Base-by-base conservation (phyloP, 2,329 filamentous ascomycete genomes). In the Fusarium equiseti region DNA sequence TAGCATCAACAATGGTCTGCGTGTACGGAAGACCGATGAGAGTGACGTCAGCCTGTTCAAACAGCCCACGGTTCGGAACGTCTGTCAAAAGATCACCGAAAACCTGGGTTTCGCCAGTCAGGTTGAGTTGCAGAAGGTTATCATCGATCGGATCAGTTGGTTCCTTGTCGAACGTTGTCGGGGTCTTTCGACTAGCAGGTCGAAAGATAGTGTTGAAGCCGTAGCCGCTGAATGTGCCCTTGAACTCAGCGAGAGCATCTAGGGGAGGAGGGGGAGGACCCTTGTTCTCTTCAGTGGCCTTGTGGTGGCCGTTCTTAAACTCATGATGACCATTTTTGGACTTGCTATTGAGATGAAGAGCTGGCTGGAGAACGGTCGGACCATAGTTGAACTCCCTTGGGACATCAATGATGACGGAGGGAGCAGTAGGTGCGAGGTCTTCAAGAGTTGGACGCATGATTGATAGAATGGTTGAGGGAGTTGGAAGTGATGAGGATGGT, bases 131-230 rank as follows among this genome's bases (percentile, higher is more conserved):
- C 13, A 55, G 9, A 18, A 46, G 8, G 7, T 55, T 55, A 9
- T 46, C 29, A 18, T 22, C 42, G 4, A 6, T 18, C 1, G 1
- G 2, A 6, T 46, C 52, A 3, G 42, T 55, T 10, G 52, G 52
- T 6, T 12, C 3, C 5, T 38, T 55, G 12, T 20, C 22, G 8
- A 46, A 55, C 8, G 8, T 46, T 42, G 40, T 55, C 0, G 24
- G 12, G 5, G 40, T 45, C 2, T 13, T 13, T 46, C 6, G 1
- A 4, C 52, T 46, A 6, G 2, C 15, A 27, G 52, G 52, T 1
- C 52, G 29, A 22, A 55, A 55, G 18, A 55, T 55, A 22, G 52
- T 55, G 12, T 55, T 55, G 52, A 55, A 55, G 16, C 52, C 29
- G 1, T 35, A 55, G 4, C 52, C 52, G 6, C 52, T 29, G 8